Evolutionary conservation across 768 basidiomycete species (phyloP), one percentile per base, ranked within the genome.

Genomic region (Boletus subparvulus): DNA sequence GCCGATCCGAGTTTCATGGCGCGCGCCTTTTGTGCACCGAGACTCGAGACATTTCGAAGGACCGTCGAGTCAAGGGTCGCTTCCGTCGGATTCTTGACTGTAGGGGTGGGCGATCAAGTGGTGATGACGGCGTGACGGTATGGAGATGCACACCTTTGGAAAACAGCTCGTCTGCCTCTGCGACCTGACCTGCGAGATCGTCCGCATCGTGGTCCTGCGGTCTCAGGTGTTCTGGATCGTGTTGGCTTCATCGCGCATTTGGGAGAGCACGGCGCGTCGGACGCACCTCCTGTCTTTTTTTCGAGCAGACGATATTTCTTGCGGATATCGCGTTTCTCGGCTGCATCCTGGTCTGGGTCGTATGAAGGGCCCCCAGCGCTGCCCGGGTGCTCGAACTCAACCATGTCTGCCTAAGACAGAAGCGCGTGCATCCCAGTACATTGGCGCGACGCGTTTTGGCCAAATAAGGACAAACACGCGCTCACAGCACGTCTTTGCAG

Each of bases 21-120:
- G 32, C 92, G 89, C n/a, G 94, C 94, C 68, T 95, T 88, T 62
- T 87, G 86, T 2, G 91, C 87, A 43, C 88, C 85, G 63, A 92
- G 83, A 57, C 84, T 87, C 4, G 92, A 87, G 12, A 88, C 85
- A 67, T 85, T 83, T 3, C 90, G 73, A 28, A 98, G 82, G 24
- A 95, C 80, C 41, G 82, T 79, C 0, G 96, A 94, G 71, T 98
- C 97, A 12, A 98, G 81, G 0, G 91, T 87, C 4, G 96, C 95
- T 65, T 97, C 93, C 50, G 89, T 86, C 0, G 94, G 88, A 19
- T 85, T 87, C 68, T 84, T 84, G 54, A 94, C 90, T 88, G 58
- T 39, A 44, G 33, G 36, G n/a, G 21, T 3, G 30, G 41, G 58
- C 42, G 40, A 21, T 50, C 40, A 42, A 47, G 50, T 48, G 21